Percentiles rank a stretch among this genome's conserved stretches.
Evolutionary conservation across 2,329 filamentous ascomycete genomes (phyloP).

Genomic region (Diaporthe aspalathi): DNA sequence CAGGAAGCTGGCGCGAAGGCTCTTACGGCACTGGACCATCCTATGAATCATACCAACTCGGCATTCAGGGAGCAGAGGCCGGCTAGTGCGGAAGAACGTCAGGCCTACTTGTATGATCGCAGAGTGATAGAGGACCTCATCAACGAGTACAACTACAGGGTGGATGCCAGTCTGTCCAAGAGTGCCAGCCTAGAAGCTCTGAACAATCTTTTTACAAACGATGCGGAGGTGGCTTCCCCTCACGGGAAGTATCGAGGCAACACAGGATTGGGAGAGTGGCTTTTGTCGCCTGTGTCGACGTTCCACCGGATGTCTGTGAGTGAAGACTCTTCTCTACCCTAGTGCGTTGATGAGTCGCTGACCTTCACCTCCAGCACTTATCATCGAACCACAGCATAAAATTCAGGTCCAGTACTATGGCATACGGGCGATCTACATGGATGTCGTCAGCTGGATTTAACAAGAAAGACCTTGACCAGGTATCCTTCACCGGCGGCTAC

Average conservation of each 20-base stretch:
- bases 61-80: neutral
- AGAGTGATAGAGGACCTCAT: constrained; percentile 3
- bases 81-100: neutral
- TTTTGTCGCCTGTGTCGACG: neutral
- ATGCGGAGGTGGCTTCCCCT: neutral
- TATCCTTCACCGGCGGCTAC: neutral
- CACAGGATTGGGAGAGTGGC: neutral
- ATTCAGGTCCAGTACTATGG: constrained; percentile 8
- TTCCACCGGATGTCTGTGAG: constrained; percentile 18
- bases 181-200: neutral
- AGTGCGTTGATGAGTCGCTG: neutral
- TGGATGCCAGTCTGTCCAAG: neutral
- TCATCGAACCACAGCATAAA: constrained; percentile 12
- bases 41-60: neutral
- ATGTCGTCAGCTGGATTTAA: neutral
- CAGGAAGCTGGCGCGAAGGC: neutral
- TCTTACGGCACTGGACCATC: neutral
- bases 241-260: neutral
- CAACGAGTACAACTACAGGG: constrained; percentile 5
- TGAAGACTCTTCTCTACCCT: neutral
- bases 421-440: neutral
- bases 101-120: neutral
- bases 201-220: neutral
- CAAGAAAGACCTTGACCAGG: neutral
- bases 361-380: neutral